Evolutionary conservation across 805 yeast genomes (phyloP).

Genomic region (Zygosaccharomyces pseudorouxii): DNA sequence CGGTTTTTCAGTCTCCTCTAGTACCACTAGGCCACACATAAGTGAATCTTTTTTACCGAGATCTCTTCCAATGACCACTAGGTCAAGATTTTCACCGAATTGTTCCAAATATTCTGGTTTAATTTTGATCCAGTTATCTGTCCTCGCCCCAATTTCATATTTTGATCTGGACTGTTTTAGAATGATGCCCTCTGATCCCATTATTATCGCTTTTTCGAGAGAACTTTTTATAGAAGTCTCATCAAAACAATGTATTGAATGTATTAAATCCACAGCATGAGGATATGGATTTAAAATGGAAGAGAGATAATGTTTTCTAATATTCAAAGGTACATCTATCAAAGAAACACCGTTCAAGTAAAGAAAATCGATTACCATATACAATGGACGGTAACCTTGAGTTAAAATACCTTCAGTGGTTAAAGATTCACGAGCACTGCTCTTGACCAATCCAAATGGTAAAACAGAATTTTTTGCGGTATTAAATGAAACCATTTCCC

Average conservation of each 20-base stretch:
- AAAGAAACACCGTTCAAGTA: slow-evolving; percentile 63
- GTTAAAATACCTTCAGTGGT: slow-evolving; percentile 39
- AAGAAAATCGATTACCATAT: slow-evolving; percentile 68
- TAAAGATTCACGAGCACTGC: slow-evolving; percentile 56
- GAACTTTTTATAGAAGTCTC: slow-evolving; percentile 53
- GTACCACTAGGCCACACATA: slow-evolving; percentile 64
- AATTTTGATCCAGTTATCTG: slow-evolving; percentile 75
- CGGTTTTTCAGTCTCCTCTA: slow-evolving; percentile 31
- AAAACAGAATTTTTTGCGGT: slow-evolving; percentile 48
- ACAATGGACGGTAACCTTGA: slow-evolving; percentile 47
- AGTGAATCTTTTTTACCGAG: slow-evolving; percentile 65
- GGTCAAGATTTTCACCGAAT: slow-evolving; percentile 81
- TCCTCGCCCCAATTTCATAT: slow-evolving; percentile 59
- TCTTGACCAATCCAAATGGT: slow-evolving; percentile 78
- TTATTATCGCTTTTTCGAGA: slow-evolving; percentile 52
- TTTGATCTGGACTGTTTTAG: slow-evolving; percentile 57
- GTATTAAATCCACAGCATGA: slow-evolving; percentile 47
- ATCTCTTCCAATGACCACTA: slow-evolving; percentile 72
- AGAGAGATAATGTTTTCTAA: slow-evolving; percentile 51
- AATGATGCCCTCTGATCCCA: slow-evolving; percentile 76
- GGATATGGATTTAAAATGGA: slow-evolving; percentile 42
- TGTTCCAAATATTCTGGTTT: slow-evolving; percentile 87
- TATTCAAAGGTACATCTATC: slow-evolving; percentile 47
- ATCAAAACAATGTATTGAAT: slow-evolving; percentile 37
- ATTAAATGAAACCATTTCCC: slow-evolving; percentile 92